Evolutionary conservation across 2,329 filamentous ascomycete species (phyloP).

Genomic region (Gnomoniopsis smithogilvyi): DNA sequence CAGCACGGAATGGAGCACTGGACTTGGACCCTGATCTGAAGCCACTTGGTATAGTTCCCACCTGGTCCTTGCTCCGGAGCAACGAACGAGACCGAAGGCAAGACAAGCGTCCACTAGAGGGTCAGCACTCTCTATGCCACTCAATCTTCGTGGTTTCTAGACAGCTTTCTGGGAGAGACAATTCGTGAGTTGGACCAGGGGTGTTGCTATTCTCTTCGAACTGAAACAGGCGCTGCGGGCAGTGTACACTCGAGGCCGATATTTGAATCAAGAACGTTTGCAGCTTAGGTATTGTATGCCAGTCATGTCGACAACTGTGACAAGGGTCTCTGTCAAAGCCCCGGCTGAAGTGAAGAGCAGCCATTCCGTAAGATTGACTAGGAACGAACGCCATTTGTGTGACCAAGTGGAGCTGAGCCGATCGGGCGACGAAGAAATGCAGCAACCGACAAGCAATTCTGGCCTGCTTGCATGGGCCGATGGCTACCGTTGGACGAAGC

Average conservation of each 20-base stretch:
- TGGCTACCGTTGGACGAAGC: neutral
- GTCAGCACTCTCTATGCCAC: neutral
- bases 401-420: neutral
- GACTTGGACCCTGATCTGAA: neutral
- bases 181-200: neutral
- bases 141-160: neutral
- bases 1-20: neutral
- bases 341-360: too few relatives aligned
- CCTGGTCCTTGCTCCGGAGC: conserved; percentile 5
- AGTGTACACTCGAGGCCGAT: neutral
- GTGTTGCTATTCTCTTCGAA: neutral
- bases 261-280: neutral
- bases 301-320: neutral
- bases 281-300: neutral
- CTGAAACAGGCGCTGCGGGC: neutral
- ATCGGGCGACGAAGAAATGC: neutral
- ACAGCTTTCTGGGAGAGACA: conserved; percentile 10
- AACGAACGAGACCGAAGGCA: conserved; percentile 10
- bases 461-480: neutral
- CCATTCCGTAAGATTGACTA: too few relatives aligned
- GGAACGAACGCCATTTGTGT: neutral
- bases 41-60: neutral
- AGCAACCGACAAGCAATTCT: neutral
- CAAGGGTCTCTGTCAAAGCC: neutral
- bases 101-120: conserved; percentile 12